Conservation (phyloP, 2,329 filamentous ascomycete genomes). For the Colletotrichum sp. region DNA sequence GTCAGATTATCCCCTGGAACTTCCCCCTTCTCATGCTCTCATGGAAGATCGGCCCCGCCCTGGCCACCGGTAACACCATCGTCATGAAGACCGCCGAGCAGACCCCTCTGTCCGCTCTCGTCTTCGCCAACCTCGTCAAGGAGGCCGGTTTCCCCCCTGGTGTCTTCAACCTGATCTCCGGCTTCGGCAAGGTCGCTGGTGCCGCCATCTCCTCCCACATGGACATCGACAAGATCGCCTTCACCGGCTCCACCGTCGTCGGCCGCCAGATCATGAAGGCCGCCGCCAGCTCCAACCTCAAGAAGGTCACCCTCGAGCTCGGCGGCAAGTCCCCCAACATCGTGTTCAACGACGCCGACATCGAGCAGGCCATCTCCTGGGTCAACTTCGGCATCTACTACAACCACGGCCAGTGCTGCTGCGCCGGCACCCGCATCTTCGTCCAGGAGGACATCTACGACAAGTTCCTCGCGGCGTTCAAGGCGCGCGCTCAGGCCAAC, state of each 20-base stretch:
- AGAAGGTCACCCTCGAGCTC: constrained; percentile 83
- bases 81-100: constrained; percentile 80
- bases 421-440: constrained; percentile 82
- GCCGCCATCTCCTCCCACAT: constrained; percentile 78
- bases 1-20: constrained; percentile 91
- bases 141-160: constrained; percentile 81
- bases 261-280: constrained; percentile 83
- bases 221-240: constrained; percentile 83
- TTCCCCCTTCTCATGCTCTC: constrained; percentile 81
- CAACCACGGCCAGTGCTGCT: constrained; percentile 72
- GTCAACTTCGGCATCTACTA: constrained; percentile 75
- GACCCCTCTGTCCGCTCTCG: constrained; percentile 73
- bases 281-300: constrained; percentile 77
- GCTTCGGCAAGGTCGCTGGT: constrained; percentile 80
- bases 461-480: constrained; percentile 83
- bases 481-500: constrained; percentile 76
- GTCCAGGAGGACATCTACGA: constrained; percentile 89
- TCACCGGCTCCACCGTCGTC: constrained; percentile 78
- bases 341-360: constrained; percentile 78
- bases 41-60: constrained; percentile 82
- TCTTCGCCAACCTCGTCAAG: constrained; percentile 69
- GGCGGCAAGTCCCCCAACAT: constrained; percentile 85
- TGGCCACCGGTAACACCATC: constrained; percentile 75
- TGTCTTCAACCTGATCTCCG: constrained; percentile 79
- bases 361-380: constrained; percentile 79